Evolutionary conservation across 768 basidiomycete species (phyloP), one percentile per base, ranked within the genome.

Genomic region (Russula olivacea): DNA sequence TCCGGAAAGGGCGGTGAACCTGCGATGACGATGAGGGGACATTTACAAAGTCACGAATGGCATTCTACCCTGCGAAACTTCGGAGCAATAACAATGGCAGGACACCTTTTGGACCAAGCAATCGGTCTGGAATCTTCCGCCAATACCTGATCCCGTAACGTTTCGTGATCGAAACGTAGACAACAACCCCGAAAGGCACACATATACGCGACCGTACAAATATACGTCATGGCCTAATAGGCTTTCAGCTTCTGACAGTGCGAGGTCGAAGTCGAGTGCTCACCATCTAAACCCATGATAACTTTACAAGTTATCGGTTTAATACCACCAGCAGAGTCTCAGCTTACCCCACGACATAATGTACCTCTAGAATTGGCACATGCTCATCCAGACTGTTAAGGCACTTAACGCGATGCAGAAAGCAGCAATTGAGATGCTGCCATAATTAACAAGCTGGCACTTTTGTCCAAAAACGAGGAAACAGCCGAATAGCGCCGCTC

Each of bases 221-320:
- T n/a, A n/a, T n/a, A n/a, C n/a, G n/a, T n/a, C n/a, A n/a, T n/a
- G n/a, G n/a, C n/a, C n/a, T n/a, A n/a, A n/a, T n/a, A n/a, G n/a
- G n/a, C n/a, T n/a, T n/a, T 30, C 28, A 55, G 48, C 40, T 38
- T 19, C 53, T 1, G 21, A 34, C 32, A 7, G 17, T 25, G 30
- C 19, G 0, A 55, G n/a, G n/a, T 28, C 9, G 9, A 53, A 10
- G 55, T 25, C n/a, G n/a, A n/a, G 48, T 21, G 58, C 77, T 38
- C 63, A 83, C 83, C 86, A 87, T 87, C 63, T 86, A 75, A 55
- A 84, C 77, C 30, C 75, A 71, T 23, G 88, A 80, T 30, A 87
- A 69, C 78, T 85, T 67, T n/a, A 21, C 7, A 52, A 40, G 25
- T 9, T 9, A 10, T 21, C 2, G 43, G 11, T 1, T 0, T 9